These are phyloP conservation scores for Aspergillus wentii DNA, from an alignment of 495 filamentous ascomycete species.

Conservation along the genomic window DNA sequence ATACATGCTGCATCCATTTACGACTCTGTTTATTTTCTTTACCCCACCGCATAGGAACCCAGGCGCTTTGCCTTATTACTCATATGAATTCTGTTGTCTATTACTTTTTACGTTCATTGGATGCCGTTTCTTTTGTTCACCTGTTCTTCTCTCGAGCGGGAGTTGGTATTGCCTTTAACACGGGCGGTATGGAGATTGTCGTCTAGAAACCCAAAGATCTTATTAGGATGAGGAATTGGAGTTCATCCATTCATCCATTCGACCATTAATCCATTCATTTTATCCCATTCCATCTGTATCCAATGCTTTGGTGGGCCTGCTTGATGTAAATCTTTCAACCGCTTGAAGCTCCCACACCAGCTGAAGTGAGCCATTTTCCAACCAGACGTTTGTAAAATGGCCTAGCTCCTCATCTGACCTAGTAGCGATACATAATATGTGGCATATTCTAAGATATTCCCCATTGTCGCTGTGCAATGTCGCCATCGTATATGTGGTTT, in stretches of 20 bases:
- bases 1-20: slow-evolving; percentile 1
- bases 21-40: neutral
- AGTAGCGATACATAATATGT: no score
- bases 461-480: no score
- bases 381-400: no score
- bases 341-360: no score
- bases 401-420: no score
- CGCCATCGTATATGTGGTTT: no score
- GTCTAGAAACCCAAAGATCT: slow-evolving; percentile 9
- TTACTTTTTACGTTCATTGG: slow-evolving; percentile 11
- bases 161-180: slow-evolving; percentile 30
- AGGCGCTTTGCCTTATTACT: slow-evolving; percentile 3
- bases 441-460: no score
- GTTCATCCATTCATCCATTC: slow-evolving; percentile 4
- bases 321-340: no score
- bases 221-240: slow-evolving; percentile 7
- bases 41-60: neutral
- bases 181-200: slow-evolving; percentile 14
- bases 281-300: no score
- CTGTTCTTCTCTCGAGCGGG: slow-evolving; percentile 33
- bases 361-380: no score
- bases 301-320: no score
- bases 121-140: slow-evolving; percentile 14
- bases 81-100: slow-evolving; percentile 3
- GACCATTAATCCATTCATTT: no score